Evolutionary conservation across 352 stramenopile species (phyloP), one percentile per base, ranked within the genome.

Genomic region (Phytopythium litorale): DNA sequence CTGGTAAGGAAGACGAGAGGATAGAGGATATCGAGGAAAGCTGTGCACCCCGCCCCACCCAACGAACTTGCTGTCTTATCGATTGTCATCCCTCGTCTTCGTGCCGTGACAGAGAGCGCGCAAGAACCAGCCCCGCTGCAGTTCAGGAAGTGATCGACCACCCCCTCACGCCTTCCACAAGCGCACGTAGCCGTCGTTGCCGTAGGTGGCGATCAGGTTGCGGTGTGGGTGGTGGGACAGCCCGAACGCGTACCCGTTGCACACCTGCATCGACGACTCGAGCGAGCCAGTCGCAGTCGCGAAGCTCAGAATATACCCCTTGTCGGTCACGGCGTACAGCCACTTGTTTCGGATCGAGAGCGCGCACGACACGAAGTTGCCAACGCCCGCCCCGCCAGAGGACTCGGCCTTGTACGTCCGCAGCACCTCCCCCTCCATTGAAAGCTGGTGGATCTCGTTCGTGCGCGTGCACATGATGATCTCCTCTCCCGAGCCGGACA

Each of bases 171-270:
- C 82, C 64, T 91, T 91, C 86, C 86, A 95, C 53, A 95, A 56
- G 51, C 86, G 72, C 19, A 95, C 74, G 53, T 93, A 93, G 69
- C 84, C 76, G 46, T 97, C 91, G 32, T 74, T 93, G 23, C 84
- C 84, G 62, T 93, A 97, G 2, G 91, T 97, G 38, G 89, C 91
- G 37, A 97, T 51, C 30, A 97, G 62, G 64, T 97, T 97, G 53
- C 88, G 79, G 60, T 96, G 81, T 5, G 91, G 91, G 54, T 97
- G 91, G 63, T 97, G 89, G 13, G 72, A 72, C 23, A 97, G 66
- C 8, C 91, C 91, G 23, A 95, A 82, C 2, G 88, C 71, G 19
- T 93, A 78, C 33, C 84, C 79, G 11, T 93, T 93, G 60, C 70
- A 89, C 19, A 97, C 84, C 74, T 95, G 88, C 64, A 96, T 74